Percentiles rank a stretch among this genome's conserved stretches.
These are phyloP conservation scores for Acer negundo DNA, from an alignment of 345 rosid species.

Conservation along the genomic window DNA sequence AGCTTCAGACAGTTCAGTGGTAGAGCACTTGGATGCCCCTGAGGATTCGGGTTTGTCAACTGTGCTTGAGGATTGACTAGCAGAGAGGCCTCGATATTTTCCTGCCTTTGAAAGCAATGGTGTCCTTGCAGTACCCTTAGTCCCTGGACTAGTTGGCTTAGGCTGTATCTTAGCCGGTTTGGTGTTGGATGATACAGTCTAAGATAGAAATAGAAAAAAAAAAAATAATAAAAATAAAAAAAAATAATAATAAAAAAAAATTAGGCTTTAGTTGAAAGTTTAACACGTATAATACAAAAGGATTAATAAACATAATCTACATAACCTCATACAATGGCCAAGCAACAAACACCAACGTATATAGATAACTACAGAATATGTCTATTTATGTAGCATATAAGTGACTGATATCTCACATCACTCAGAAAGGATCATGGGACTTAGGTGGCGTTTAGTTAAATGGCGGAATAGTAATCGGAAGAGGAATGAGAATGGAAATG, in stretches of 20 bases:
- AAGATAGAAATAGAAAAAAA: conserved; percentile 4
- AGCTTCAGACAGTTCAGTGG: conserved; percentile 26
- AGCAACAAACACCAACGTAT: not conserved
- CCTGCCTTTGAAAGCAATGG: conserved; percentile 32
- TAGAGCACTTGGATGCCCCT: conserved; percentile 15
- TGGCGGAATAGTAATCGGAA: no score
- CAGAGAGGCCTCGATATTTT: conserved; percentile 19
- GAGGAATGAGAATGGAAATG: no score
- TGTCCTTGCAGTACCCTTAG: conserved; percentile 22
- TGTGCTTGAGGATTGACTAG: conserved; percentile 10
- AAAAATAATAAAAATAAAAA: not conserved
- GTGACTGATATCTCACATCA: no score
- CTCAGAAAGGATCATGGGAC: not conserved
- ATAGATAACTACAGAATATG: not conserved
- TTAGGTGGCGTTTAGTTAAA: no score
- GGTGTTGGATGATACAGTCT: conserved; percentile 33
- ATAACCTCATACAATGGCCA: not conserved
- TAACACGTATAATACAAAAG: not conserved
- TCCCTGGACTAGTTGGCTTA: conserved; percentile 30
- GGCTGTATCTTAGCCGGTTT: conserved; percentile 26
- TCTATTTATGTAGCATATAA: no score
- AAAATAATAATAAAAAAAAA: no score
- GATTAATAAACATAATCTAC: not conserved
- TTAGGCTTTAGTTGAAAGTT: not conserved
- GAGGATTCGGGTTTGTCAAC: conserved; percentile 14